These are phyloP conservation scores for Diaporthe longicolla DNA, from an alignment of 2,329 filamentous ascomycete genomes.

Conservation along the genomic window DNA sequence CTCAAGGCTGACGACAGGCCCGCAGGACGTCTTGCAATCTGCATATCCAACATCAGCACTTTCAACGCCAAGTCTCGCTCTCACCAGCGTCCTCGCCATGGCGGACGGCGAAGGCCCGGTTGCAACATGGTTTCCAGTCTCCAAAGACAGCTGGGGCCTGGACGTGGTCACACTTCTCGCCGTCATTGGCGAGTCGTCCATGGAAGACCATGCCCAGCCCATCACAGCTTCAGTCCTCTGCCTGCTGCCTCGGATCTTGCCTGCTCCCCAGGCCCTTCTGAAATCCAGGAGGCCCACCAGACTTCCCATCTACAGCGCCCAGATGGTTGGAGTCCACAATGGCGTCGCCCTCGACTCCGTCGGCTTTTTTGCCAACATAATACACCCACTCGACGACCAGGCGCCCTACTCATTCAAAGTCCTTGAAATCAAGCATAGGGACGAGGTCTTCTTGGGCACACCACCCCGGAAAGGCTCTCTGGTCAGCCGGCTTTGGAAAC, in stretches of 20 bases:
- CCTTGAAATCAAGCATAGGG: constrained; percentile 62
- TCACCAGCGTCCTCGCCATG: constrained; percentile 44
- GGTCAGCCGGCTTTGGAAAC: constrained; percentile 7
- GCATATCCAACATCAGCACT: not conserved
- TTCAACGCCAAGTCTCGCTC: constrained; percentile 16
- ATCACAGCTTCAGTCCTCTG: constrained; percentile 67
- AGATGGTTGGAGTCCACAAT: constrained; percentile 71
- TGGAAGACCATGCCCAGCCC: constrained; percentile 70
- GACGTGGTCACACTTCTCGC: constrained; percentile 75
- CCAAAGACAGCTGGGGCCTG: constrained; percentile 64
- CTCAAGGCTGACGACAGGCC: not conserved
- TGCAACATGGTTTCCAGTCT: constrained; percentile 59
- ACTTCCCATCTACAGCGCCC: constrained; percentile 68
- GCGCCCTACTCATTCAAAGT: constrained; percentile 64
- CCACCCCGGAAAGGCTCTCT: not conserved
- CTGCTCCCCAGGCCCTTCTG: constrained; percentile 74
- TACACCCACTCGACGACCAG: constrained; percentile 67
- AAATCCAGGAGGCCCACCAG: constrained; percentile 68
- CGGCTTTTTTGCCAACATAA: constrained; percentile 74
- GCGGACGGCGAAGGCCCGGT: constrained; percentile 40
- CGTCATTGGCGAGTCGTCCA: constrained; percentile 72
- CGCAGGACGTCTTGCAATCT: not conserved
- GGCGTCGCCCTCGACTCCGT: constrained; percentile 68
- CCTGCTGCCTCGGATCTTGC: constrained; percentile 71
- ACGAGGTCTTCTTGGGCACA: constrained; percentile 43